These are phyloP conservation scores for Diaporthe destruens DNA, from an alignment of 2,329 filamentous ascomycete species.

Conservation along the genomic window DNA sequence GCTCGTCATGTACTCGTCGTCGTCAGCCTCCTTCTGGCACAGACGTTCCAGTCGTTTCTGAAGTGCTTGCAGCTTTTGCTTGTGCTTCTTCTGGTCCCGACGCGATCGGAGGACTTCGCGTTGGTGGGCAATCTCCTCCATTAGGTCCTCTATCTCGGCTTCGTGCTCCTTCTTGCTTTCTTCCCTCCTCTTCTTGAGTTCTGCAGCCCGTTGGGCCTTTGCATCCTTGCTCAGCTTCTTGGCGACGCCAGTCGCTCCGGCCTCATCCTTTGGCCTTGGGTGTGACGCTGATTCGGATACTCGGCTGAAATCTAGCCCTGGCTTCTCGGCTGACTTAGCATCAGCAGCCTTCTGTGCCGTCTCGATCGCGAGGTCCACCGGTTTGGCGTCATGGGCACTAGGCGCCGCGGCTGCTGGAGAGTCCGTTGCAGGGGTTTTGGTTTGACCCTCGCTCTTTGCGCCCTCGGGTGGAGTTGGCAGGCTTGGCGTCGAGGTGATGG, in stretches of 20 bases:
- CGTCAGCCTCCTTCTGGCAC: constrained; percentile 25
- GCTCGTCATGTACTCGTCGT: constrained; percentile 24
- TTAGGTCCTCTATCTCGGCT: constrained; percentile 11
- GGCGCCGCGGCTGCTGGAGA: not conserved
- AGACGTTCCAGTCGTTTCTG: constrained; percentile 28
- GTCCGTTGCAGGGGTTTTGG: not conserved
- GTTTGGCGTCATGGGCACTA: not conserved
- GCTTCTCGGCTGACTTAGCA: not conserved
- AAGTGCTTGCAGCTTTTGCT: constrained; percentile 22
- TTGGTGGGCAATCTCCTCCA: constrained; percentile 24
- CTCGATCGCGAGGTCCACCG: not conserved
- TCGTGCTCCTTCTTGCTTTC: constrained; percentile 22
- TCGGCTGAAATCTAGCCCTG: constrained; percentile 4
- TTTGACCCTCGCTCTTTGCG: not conserved
- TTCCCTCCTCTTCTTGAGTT: constrained; percentile 18
- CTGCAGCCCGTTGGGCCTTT: constrained; percentile 17
- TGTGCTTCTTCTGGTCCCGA: constrained; percentile 31
- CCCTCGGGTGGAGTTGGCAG: not conserved
- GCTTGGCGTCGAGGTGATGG: not conserved
- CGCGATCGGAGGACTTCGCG: constrained; percentile 29
- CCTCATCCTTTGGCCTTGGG: not conserved
- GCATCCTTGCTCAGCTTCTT: constrained; percentile 32
- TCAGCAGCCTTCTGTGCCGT: not conserved
- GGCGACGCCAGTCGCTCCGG: not conserved
- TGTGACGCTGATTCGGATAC: constrained; percentile 23